Conservation (phyloP, 2,329 filamentous ascomycete genomes). For the Dactylonectria estremocensis region DNA sequence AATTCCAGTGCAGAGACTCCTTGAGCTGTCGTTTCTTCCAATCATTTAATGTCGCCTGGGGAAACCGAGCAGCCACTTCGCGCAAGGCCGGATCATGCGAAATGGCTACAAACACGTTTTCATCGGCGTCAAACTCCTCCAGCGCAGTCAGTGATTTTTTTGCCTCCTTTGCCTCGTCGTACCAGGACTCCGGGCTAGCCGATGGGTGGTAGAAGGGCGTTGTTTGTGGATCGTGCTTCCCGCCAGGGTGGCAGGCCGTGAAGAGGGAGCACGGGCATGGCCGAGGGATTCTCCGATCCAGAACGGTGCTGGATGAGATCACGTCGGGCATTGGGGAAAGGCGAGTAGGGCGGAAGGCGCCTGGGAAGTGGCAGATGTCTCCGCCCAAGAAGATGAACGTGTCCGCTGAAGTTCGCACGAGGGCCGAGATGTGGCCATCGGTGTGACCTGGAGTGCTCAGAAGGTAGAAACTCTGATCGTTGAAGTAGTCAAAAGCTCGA, state of each 20-base stretch:
- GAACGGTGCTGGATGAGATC: no score
- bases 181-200: background rate
- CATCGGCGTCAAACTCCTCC: background rate
- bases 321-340: no score
- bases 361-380: no score
- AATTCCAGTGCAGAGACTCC: background rate
- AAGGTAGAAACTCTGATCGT: slow-evolving; percentile 31
- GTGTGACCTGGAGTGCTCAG: no score
- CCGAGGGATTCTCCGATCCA: no score
- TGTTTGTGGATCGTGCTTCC: background rate
- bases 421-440: no score
- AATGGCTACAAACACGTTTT: background rate
- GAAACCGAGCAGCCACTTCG: background rate
- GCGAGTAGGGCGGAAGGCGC: no score
- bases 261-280: slow-evolving; percentile 14
- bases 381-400: no score
- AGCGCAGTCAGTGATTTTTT: background rate
- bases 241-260: slow-evolving; percentile 13
- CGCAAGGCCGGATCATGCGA: background rate
- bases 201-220: slow-evolving; percentile 6
- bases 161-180: background rate
- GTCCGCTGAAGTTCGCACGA: no score
- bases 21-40: background rate
- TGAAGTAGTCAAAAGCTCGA: background rate
- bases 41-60: background rate